Conservation (phyloP, 129 eudicot species). For the Erigeron canadensis region DNA sequence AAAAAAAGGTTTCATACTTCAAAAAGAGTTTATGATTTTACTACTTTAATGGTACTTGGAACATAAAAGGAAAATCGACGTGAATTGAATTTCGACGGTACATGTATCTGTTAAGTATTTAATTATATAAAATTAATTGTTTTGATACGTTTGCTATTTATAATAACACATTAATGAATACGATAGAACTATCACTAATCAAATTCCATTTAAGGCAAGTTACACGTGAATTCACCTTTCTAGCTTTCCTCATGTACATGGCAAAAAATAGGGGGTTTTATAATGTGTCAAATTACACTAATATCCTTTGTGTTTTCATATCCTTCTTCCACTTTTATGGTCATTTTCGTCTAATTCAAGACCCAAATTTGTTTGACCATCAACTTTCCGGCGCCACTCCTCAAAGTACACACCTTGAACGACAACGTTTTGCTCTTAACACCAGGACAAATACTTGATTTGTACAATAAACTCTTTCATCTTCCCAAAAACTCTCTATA, state of each 20-base stretch:
- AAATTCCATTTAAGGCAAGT: constrained; percentile 30
- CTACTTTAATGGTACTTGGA: background rate
- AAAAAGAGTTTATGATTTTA: background rate
- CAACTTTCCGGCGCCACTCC: constrained; percentile 24
- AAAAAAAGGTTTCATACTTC: too few species aligned
- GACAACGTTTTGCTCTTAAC: constrained; percentile 25
- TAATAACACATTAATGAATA: background rate
- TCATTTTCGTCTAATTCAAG: constrained; percentile 19
- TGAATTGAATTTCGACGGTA: constrained; percentile 6
- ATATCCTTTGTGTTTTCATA: constrained; percentile 22
- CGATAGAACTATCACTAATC: constrained; percentile 29
- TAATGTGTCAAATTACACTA: constrained; percentile 28
- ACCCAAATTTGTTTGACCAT: constrained; percentile 30
- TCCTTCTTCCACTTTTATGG: constrained; percentile 11
- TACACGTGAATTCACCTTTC: constrained; percentile 31
- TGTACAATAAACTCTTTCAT: constrained; percentile 22
- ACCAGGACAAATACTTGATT: constrained; percentile 26
- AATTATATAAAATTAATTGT: background rate
- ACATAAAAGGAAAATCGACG: background rate
- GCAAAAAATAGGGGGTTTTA: background rate
- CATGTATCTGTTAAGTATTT: constrained; percentile 14
- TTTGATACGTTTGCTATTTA: background rate
- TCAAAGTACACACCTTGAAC: constrained; percentile 20
- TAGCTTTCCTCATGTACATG: constrained; percentile 19
- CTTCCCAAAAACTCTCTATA: constrained; percentile 22